Percentiles rank a stretch among this genome's conserved stretches.
These are phyloP conservation scores for Beverwykella pulmonaria DNA, from an alignment of 495 filamentous ascomycete species.

Conservation along the genomic window DNA sequence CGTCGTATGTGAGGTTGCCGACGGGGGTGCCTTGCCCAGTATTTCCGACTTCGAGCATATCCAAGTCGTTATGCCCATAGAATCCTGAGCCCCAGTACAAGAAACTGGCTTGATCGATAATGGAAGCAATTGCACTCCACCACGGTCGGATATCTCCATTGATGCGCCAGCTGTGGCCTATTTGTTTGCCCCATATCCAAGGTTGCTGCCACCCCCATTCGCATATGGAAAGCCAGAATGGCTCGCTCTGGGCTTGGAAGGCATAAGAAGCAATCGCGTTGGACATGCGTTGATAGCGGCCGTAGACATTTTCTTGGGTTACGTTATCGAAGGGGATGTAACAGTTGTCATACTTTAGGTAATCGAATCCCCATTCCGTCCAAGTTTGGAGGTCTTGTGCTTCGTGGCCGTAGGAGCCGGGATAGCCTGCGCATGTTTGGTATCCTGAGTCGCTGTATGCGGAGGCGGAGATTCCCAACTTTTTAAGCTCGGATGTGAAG, in stretches of 20 bases:
- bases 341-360: constrained; percentile 40
- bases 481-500: constrained; percentile 21
- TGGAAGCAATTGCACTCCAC: constrained; percentile 28
- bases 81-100: constrained; percentile 10
- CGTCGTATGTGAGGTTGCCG: constrained; percentile 36
- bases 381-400: constrained; percentile 50
- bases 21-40: constrained; percentile 27
- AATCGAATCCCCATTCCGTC: constrained; percentile 49
- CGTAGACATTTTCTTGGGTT: constrained; percentile 31
- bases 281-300: constrained; percentile 28
- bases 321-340: constrained; percentile 34
- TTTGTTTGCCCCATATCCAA: constrained; percentile 30
- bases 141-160: constrained; percentile 27
- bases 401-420: constrained; percentile 50
- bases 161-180: constrained; percentile 38
- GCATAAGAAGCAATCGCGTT: constrained; percentile 22
- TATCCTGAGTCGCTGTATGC: constrained; percentile 40
- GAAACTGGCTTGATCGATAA: constrained; percentile 30
- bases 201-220: constrained; percentile 35
- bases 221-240: constrained; percentile 30
- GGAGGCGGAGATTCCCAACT: constrained; percentile 20
- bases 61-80: neutral
- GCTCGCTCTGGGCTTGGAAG: neutral
- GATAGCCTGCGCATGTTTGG: constrained; percentile 39
- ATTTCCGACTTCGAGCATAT: constrained; percentile 30